These are phyloP conservation scores for Fraxinus pennsylvanica DNA, from an alignment of 257 asterid species.

Conservation along the genomic window DNA sequence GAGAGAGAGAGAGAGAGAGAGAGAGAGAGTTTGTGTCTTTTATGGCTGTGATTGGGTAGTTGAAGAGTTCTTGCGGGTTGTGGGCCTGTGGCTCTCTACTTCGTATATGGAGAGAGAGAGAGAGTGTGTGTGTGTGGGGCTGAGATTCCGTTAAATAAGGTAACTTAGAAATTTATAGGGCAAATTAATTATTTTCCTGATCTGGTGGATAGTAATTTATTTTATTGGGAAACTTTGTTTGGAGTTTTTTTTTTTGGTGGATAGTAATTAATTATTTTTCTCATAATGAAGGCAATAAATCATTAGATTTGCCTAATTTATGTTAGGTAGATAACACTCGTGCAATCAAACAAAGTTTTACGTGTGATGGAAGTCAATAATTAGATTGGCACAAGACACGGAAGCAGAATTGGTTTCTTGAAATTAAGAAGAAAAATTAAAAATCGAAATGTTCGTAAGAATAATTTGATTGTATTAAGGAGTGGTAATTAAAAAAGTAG, in stretches of 20 bases:
- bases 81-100: too few relatives aligned
- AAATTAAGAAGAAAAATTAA: too few relatives aligned
- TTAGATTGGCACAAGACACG: too few relatives aligned
- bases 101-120: background rate
- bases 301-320: background rate
- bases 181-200: background rate
- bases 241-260: background rate
- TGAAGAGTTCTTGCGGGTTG: conserved; percentile 23
- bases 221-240: background rate
- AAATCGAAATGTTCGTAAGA: too few relatives aligned
- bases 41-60: too few relatives aligned
- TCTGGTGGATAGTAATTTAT: background rate
- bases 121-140: background rate
- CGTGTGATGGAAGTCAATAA: background rate
- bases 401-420: too few relatives aligned
- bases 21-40: too few relatives aligned
- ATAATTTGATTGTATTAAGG: too few relatives aligned
- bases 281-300: background rate
- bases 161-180: background rate
- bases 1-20: background rate
- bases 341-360: background rate
- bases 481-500: too few relatives aligned
- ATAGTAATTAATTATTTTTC: too few relatives aligned
- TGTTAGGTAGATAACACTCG: background rate
- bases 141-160: background rate